Evolutionary conservation across 768 basidiomycete species (phyloP).

Genomic region (Termitomyces sp.): DNA sequence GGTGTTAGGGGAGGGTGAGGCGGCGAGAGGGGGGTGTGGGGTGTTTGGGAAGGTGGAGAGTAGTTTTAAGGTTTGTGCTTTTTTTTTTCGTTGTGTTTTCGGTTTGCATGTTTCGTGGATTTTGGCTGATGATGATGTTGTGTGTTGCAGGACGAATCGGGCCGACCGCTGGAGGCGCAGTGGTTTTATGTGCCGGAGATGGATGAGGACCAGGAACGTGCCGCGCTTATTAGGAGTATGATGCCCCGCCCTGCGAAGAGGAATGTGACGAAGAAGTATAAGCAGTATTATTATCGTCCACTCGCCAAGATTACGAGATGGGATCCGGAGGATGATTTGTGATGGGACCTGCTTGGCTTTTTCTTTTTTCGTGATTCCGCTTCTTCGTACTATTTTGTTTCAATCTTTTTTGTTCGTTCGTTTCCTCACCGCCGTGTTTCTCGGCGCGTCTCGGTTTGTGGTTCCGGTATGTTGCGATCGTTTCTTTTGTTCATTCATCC

Average conservation of each 20-base stretch:
- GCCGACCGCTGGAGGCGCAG: constrained; percentile 52
- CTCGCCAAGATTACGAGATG: constrained; percentile 69
- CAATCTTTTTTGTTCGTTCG: neutral
- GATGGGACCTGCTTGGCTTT: neutral
- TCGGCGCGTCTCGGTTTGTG: neutral
- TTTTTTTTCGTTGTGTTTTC: neutral
- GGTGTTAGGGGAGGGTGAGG: constrained; percentile 45
- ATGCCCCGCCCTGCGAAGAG: constrained; percentile 76
- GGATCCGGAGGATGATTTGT: constrained; percentile 69
- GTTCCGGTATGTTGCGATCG: neutral
- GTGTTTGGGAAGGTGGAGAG: constrained; percentile 75
- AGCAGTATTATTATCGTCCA: constrained; percentile 81
- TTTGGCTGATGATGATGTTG: neutral
- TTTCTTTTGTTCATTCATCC: neutral
- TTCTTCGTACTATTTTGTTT: neutral
- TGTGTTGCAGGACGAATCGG: constrained; percentile 41
- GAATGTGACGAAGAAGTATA: constrained; percentile 77
- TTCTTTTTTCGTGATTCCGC: neutral
- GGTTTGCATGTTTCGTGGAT: neutral
- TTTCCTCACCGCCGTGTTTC: neutral
- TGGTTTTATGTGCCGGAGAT: constrained; percentile 79
- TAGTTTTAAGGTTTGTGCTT: constrained; percentile 48
- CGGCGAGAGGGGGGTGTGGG: constrained; percentile 40
- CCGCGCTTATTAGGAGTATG: constrained; percentile 60
- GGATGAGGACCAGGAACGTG: constrained; percentile 71